Base-by-base conservation (phyloP, 2,329 filamentous ascomycete species). In the Epichloe aotearoae region DNA sequence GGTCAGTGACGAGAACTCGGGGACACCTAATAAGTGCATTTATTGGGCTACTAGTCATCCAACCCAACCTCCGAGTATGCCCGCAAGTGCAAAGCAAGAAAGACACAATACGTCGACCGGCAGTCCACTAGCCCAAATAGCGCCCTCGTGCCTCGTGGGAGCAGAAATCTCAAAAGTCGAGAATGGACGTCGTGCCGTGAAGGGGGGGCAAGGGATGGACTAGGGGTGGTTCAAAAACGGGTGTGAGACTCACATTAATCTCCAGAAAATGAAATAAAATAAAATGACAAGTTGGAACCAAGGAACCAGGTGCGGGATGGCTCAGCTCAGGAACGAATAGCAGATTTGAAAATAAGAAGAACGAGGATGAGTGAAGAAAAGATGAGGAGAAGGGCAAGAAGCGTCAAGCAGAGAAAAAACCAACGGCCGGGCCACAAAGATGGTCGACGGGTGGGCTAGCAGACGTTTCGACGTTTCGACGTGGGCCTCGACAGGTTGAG, bases 181-280 rank as follows among this genome's bases (percentile, higher is more conserved):
- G 12, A 26, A 39, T 36, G 20, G 38, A 43, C 30, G 33, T 33
- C 14, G 39, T 19, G 17, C 33, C 3, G 33, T 19, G 14, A 26
- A 14, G 14, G 17, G 7, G 23, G 34, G 49, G 56, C 42, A 50
- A 59, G 50, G 59, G 61, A 58, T 55, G 59, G 56, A 61, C 57
- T 57, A 59, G 55, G 55, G 40, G 23, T 39, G 33, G n/a, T 46
- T 38, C 33, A 23, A 17, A 41, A 26, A 14, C 23, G 30, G 43
- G 43, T 43, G 50, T 15, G 11, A 46, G 56, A 66, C 64, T 66
- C 62, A 66, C 64, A 66, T 66, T 65, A 61, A 66, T 65, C 53
- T 64, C 59, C 55, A 60, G 54, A 55, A 52, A 39, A 14, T 12
- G n/a, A 15, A 14, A 38, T 15, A 23, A 37, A 15, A n/a, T 11